Evolutionary conservation across 768 basidiomycete genomes (phyloP).

Genomic region (Erythrobasidium yunnanense): DNA sequence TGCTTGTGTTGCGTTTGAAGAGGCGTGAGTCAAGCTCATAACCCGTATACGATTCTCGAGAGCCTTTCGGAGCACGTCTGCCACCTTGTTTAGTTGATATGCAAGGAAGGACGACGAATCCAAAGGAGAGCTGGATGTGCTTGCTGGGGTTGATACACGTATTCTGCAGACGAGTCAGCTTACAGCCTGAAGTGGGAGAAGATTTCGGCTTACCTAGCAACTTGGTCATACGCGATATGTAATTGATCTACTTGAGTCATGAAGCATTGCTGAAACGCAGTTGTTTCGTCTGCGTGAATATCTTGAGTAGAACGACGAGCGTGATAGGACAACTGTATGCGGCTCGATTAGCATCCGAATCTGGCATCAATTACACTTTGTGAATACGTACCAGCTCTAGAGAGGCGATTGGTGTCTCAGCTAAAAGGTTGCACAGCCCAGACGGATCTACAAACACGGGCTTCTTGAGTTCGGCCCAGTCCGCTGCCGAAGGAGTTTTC

Average conservation of each 20-base stretch:
- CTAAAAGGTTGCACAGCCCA: constrained; percentile 64
- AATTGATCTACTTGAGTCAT: constrained; percentile 10
- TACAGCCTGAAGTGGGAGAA: no score
- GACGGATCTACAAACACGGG: constrained; percentile 68
- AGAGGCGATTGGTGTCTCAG: constrained; percentile 63
- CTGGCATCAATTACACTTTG: neutral
- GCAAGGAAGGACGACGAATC: constrained; percentile 27
- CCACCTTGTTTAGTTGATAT: constrained; percentile 37
- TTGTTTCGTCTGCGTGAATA: constrained; percentile 36
- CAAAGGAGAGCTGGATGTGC: no score
- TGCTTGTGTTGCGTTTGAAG: constrained; percentile 10
- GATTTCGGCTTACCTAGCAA: neutral
- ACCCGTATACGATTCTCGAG: constrained; percentile 63
- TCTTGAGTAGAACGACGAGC: constrained; percentile 56
- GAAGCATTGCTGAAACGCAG: constrained; percentile 30
- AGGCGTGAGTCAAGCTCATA: constrained; percentile 46
- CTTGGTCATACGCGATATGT: constrained; percentile 27
- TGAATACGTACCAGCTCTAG: constrained; percentile 55
- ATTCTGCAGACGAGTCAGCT: no score
- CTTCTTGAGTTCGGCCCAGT: constrained; percentile 25
- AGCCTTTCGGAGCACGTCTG: constrained; percentile 48
- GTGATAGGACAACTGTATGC: constrained; percentile 41
- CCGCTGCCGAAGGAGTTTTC: neutral
- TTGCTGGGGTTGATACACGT: no score
- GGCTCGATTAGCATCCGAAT: constrained; percentile 59